These are phyloP conservation scores for Neoboletus brunneissimus DNA, from an alignment of 768 basidiomycete species.

Conservation along the genomic window DNA sequence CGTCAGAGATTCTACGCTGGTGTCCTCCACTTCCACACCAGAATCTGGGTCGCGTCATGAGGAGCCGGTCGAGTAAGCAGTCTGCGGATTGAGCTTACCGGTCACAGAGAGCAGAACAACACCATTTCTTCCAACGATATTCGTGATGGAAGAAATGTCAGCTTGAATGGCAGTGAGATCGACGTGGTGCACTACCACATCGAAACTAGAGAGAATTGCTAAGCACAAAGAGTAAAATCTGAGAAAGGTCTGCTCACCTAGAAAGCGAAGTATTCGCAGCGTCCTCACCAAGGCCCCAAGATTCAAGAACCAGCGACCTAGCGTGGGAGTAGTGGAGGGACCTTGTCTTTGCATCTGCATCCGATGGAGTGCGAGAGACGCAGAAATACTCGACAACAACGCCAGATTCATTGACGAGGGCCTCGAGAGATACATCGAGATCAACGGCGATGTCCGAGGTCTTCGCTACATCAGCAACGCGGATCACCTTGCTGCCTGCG, in stretches of 20 bases:
- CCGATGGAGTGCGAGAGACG: conserved; percentile 14
- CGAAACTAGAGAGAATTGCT: conserved; percentile 6
- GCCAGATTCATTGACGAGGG: conserved; percentile 14
- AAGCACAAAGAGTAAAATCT: background rate
- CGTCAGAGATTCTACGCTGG: conserved; percentile 13
- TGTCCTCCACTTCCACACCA: conserved; percentile 13
- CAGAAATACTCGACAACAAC: conserved; percentile 20
- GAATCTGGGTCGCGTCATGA: conserved; percentile 14
- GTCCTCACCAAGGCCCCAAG: conserved; percentile 16
- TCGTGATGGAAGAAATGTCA: conserved; percentile 23
- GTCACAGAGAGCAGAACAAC: conserved; percentile 23
- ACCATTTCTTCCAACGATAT: conserved; percentile 23
- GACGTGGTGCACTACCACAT: conserved; percentile 22
- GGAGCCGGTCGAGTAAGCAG: background rate
- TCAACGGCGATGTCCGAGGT: conserved; percentile 16
- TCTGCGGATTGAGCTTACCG: conserved; percentile 8
- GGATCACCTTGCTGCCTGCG: conserved; percentile 22
- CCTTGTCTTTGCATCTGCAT: conserved; percentile 25
- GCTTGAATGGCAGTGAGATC: conserved; percentile 20
- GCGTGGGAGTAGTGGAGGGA: conserved; percentile 10
- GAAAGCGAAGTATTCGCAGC: background rate
- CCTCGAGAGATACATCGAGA: conserved; percentile 16
- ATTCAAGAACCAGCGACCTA: conserved; percentile 19
- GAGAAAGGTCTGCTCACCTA: conserved; percentile 5
- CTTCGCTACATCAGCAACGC: conserved; percentile 24